These are phyloP conservation scores for Hymenoscyphus occultus DNA, from an alignment of 2,329 filamentous ascomycete species.

Conservation along the genomic window DNA sequence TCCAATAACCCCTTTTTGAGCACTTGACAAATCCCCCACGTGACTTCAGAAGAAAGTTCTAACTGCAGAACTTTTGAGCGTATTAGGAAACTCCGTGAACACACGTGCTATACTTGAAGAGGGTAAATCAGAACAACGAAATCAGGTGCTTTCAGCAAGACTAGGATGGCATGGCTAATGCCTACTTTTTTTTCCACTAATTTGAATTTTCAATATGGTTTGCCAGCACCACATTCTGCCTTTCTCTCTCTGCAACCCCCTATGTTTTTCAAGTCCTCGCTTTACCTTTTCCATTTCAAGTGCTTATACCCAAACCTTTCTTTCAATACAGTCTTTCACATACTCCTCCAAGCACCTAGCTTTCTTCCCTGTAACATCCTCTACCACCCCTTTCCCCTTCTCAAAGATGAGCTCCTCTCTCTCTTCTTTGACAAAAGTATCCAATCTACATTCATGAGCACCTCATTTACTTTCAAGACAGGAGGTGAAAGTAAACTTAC, in stretches of 20 bases:
- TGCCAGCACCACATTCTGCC: background rate
- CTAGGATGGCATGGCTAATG: too few species aligned
- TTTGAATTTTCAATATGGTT: too few species aligned
- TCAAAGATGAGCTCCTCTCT: slow-evolving; percentile 16
- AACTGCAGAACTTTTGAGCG: too few species aligned
- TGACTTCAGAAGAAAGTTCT: too few species aligned
- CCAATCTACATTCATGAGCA: slow-evolving; percentile 9
- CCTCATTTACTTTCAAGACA: background rate
- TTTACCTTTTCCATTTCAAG: background rate
- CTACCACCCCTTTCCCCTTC: slow-evolving; percentile 21
- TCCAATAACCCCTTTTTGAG: too few species aligned
- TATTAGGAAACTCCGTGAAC: too few species aligned
- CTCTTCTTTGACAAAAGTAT: slow-evolving; percentile 23
- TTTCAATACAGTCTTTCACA: slow-evolving; percentile 18
- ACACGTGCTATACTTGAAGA: too few species aligned
- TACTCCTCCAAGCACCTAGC: slow-evolving; percentile 22
- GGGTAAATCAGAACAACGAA: too few species aligned
- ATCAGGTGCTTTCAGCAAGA: too few species aligned
- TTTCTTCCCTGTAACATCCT: slow-evolving; percentile 20
- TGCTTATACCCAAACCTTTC: slow-evolving; percentile 7
- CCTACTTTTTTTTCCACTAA: too few species aligned
- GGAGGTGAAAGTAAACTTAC: background rate
- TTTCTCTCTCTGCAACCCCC: background rate
- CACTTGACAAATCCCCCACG: too few species aligned
- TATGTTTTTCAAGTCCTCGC: background rate